These are phyloP conservation scores for Chrysosphaeria jannelii DNA, from an alignment of 2,329 filamentous ascomycete species.

Conservation along the genomic window DNA sequence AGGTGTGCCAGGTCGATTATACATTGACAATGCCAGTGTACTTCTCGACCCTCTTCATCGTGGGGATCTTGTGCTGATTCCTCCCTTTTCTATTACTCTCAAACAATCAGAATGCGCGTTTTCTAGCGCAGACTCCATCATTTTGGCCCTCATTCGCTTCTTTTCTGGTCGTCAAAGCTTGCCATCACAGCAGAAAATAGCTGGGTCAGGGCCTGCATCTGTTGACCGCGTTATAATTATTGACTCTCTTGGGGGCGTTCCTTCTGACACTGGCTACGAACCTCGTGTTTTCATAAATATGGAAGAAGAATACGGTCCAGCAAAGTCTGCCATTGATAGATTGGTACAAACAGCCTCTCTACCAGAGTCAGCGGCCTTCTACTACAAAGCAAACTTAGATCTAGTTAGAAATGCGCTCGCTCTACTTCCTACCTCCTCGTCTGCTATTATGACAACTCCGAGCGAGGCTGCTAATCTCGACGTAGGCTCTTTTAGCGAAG, in stretches of 20 bases:
- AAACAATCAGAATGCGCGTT: no score
- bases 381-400: conserved; percentile 40
- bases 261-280: conserved; percentile 32
- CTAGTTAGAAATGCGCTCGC: conserved; percentile 40
- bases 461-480: conserved; percentile 39
- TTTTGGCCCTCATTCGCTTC: conserved; percentile 49
- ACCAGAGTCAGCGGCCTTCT: conserved; percentile 5
- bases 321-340: conserved; percentile 27
- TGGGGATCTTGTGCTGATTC: conserved; percentile 40
- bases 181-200: neutral
- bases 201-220: conserved; percentile 16
- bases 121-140: conserved; percentile 16
- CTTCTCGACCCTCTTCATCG: conserved; percentile 34
- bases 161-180: conserved; percentile 30
- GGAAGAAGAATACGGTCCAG: conserved; percentile 54
- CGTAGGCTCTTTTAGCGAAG: conserved; percentile 4
- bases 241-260: conserved; percentile 64
- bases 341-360: conserved; percentile 2
- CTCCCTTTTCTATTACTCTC: no score
- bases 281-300: conserved; percentile 77
- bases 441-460: conserved; percentile 68
- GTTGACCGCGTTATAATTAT: conserved; percentile 72
- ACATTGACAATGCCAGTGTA: conserved; percentile 17
- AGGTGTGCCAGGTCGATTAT: conserved; percentile 9
- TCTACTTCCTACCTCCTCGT: conserved; percentile 56